Evolutionary conservation across 371 early-diverging fungal genomes (phyloP), one percentile per base, ranked within the genome.

Genomic region (Apophysomyces trapeziformis): DNA sequence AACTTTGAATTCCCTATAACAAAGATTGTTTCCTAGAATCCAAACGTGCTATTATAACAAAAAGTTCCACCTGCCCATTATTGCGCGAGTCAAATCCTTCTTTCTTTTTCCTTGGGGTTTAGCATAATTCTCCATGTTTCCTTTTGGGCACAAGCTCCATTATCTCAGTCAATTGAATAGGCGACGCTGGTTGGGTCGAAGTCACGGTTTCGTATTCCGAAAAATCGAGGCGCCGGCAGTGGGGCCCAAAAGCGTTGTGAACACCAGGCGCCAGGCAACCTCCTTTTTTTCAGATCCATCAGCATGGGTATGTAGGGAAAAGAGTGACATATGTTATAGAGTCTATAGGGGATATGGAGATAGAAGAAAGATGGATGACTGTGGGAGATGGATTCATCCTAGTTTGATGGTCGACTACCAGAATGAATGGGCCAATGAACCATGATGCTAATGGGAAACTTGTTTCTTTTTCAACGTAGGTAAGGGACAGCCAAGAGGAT

Each of bases 401-500:
- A 26, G 21, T 18, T 50, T 50, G 50, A 26, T n/a, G 7, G 50
- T 50, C 21, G 21, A 50, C 21, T 7, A 9, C 18, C 21, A 18
- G n/a, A 5, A 50, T 8, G 8, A 26, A 26, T 26, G 26, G 26
- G 26, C 26, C 26, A 26, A 26, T 26, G 26, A 26, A 26, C 26
- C 26, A 26, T 26, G 26, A 26, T 26, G 26, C 26, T 26, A 26
- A 26, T 26, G 26, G 26, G 26, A 1, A 26, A 26, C 26, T 26
- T 26, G 26, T 26, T 13, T 50, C 44, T 50, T 45, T n/a, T 46
- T 21, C 26, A 6, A 4, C 36, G 32, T 83, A 92, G 92, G 92
- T 88, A 92, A 92, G 82, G 92, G 95, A 85, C 94, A 96, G 86
- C 96, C 97, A 75, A 91, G 93, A 87, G 99, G 99, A 89, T 92